Evolutionary conservation across 257 asterid genomes (phyloP).

Genomic region (Forsythia viridissima): DNA sequence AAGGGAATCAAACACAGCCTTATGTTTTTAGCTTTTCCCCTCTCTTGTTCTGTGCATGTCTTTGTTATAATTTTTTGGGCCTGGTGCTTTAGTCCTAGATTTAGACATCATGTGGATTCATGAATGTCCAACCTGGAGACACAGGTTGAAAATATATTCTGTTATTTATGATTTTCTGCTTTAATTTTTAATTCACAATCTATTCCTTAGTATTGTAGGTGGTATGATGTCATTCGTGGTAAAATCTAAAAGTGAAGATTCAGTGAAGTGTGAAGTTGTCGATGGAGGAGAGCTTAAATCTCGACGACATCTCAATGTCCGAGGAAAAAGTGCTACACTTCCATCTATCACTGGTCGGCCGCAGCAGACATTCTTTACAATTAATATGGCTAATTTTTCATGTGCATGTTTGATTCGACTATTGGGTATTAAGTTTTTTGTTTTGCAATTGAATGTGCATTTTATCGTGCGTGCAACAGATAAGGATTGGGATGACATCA

Average conservation of each 20-base stretch:
- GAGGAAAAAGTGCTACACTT: constrained; percentile 96
- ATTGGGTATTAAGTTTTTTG: constrained; percentile 10
- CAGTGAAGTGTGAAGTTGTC: constrained; percentile 88
- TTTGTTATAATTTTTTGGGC: neutral
- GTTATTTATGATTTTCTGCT: neutral
- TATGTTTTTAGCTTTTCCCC: neutral
- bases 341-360: constrained; percentile 89
- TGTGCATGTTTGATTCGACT: constrained; percentile 9
- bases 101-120: neutral
- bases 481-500: constrained; percentile 76
- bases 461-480: constrained; percentile 37
- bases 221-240: constrained; percentile 93
- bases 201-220: constrained; percentile 52
- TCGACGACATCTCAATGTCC: constrained; percentile 90
- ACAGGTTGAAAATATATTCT: neutral
- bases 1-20: no score
- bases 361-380: neutral
- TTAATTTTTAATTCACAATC: constrained; percentile 5
- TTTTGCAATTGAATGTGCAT: constrained; percentile 8
- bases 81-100: neutral
- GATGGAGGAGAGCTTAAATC: constrained; percentile 99
- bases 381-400: neutral
- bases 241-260: constrained; percentile 74
- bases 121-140: neutral
- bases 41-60: neutral